These are phyloP conservation scores for Colletotrichum aenigma DNA, from an alignment of 2,329 filamentous ascomycete species.

Conservation along the genomic window DNA sequence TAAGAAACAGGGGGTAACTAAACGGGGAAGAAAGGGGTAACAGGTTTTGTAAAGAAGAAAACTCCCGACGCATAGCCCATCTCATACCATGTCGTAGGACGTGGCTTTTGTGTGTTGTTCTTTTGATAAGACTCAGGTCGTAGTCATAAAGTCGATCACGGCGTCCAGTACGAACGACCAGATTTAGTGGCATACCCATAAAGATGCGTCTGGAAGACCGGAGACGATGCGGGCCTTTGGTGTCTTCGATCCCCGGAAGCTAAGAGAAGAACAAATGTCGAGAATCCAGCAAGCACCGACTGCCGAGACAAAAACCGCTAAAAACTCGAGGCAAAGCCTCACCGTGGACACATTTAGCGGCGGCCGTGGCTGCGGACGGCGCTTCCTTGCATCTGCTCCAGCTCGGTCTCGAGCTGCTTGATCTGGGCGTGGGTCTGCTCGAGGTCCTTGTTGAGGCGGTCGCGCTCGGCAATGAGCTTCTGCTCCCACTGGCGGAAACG, in stretches of 20 bases:
- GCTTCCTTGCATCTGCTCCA: slow-evolving; percentile 91
- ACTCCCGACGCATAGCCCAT: slow-evolving; percentile 11
- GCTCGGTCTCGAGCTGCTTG: slow-evolving; percentile 89
- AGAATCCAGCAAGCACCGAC: slow-evolving; percentile 23
- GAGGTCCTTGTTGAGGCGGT: slow-evolving; percentile 99
- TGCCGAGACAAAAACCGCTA: slow-evolving; percentile 24
- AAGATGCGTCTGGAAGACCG: not conserved
- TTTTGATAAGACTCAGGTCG: not conserved
- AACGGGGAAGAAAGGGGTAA: slow-evolving; percentile 20
- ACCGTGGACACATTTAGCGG: slow-evolving; percentile 61
- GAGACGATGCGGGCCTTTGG: not conserved
- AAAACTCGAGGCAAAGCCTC: slow-evolving; percentile 4
- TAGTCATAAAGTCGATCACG: not conserved
- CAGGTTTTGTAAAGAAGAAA: slow-evolving; percentile 20
- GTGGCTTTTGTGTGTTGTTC: not conserved
- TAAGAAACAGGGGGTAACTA: slow-evolving; percentile 30
- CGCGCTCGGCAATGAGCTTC: slow-evolving; percentile 98
- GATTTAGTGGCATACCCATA: slow-evolving; percentile 11
- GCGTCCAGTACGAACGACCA: not conserved
- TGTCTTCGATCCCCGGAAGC: not conserved
- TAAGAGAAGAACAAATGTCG: slow-evolving; percentile 21
- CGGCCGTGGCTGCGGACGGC: slow-evolving; percentile 91
- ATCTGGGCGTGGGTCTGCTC: slow-evolving; percentile 96
- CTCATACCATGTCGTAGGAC: not conserved
- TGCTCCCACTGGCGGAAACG: slow-evolving; percentile 99